A percentile compares a stretch with the other conserved stretches of the same genome.
Evolutionary conservation across 306 rosid species (phyloP).

Genomic region (Quercus variabilis): DNA sequence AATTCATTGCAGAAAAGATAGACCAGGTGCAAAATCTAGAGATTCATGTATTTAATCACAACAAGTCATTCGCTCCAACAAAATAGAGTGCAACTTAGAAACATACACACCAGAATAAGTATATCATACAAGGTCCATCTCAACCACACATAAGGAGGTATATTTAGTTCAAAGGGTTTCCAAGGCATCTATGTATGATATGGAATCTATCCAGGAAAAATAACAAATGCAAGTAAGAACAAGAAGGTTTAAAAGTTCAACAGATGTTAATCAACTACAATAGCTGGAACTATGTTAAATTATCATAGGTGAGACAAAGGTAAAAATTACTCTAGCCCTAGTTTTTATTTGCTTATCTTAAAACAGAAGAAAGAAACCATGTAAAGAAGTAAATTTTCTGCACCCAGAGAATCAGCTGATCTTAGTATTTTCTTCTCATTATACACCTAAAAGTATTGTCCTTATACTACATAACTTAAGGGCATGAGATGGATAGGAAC

Average conservation of each 20-base stretch:
- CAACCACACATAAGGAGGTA: background rate
- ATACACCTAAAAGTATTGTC: background rate
- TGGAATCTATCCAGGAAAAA: background rate
- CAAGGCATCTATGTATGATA: background rate
- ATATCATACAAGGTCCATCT: background rate
- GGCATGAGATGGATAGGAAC: no score
- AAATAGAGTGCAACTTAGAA: background rate
- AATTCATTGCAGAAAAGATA: background rate
- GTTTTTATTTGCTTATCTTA: background rate
- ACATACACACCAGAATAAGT: background rate
- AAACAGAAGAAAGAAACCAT: background rate
- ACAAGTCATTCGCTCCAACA: background rate
- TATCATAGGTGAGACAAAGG: background rate
- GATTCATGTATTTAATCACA: background rate
- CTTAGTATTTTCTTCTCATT: background rate
- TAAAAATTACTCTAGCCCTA: background rate
- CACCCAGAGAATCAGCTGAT: background rate
- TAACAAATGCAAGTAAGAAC: background rate
- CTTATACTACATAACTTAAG: background rate
- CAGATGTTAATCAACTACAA: background rate
- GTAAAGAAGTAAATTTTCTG: background rate
- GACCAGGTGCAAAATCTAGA: background rate
- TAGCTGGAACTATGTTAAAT: background rate
- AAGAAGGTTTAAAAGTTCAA: background rate
- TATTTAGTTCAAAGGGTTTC: background rate